phyloP scores from a whole-genome alignment of 805 yeast genomes.

The Komagataella pastoris region DNA sequence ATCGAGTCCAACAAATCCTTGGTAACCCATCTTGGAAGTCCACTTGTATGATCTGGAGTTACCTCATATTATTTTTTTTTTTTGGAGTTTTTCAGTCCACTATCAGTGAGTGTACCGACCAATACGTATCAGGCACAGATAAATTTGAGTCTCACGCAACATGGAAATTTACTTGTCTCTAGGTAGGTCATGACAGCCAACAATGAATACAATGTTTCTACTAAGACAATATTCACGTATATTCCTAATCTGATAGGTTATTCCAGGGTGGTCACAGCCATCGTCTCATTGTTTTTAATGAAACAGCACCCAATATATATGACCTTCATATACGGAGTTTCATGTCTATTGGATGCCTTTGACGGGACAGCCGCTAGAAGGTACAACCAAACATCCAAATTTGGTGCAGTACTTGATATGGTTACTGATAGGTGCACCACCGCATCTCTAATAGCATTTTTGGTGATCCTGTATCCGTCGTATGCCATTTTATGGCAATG shows the following conservation, averaged over 20 bases:
- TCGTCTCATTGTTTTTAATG: slow-evolving; percentile 75
- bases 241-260: slow-evolving; percentile 90
- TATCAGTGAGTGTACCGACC: background rate
- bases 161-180: background rate
- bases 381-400: slow-evolving; percentile 77
- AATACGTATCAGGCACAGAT: background rate
- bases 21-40: background rate
- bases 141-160: background rate
- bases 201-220: background rate
- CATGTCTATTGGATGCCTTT: slow-evolving; percentile 88
- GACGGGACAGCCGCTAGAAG: slow-evolving; percentile 94
- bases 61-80: background rate
- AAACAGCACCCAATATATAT: slow-evolving; percentile 71
- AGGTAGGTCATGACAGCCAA: background rate
- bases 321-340: slow-evolving; percentile 63
- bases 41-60: background rate
- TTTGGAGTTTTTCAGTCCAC: background rate
- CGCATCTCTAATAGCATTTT: slow-evolving; percentile 77
- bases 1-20: slow-evolving; percentile 8
- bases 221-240: background rate
- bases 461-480: slow-evolving; percentile 67
- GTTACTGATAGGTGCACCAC: slow-evolving; percentile 98
- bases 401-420: slow-evolving; percentile 98
- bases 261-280: slow-evolving; percentile 67
- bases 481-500: slow-evolving; percentile 67